These are phyloP conservation scores for Hordeum marinum DNA, from an alignment of 176 grass and related monocot species.

Conservation along the genomic window DNA sequence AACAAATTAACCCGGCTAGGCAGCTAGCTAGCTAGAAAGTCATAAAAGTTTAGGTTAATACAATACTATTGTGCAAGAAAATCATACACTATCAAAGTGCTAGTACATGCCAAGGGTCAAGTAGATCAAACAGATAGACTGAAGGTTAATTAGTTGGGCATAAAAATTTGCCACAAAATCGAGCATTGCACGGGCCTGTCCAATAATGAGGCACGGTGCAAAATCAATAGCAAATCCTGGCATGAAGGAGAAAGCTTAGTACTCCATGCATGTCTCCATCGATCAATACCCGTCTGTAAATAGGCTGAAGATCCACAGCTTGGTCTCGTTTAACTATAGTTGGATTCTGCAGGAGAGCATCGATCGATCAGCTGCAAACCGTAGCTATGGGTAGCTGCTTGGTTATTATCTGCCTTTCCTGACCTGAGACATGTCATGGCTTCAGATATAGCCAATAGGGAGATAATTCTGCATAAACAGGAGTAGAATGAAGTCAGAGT, in stretches of 20 bases:
- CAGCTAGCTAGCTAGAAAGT: neutral
- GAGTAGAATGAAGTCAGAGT: neutral
- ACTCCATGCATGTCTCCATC: neutral
- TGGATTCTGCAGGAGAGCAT: neutral
- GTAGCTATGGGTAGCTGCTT: neutral
- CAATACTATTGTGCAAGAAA: neutral
- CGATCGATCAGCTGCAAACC: neutral
- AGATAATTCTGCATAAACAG: slow-evolving; percentile 19
- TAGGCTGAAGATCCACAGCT: neutral
- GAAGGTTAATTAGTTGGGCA: neutral
- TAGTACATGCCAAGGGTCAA: neutral
- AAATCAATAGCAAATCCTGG: neutral
- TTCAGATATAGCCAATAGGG: neutral
- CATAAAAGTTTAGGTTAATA: neutral
- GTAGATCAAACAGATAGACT: neutral
- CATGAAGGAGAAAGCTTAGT: neutral
- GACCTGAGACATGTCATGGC: neutral
- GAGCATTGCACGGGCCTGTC: neutral
- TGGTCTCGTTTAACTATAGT: neutral
- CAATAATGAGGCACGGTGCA: neutral
- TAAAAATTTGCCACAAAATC: slow-evolving; percentile 3
- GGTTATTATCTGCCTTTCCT: neutral
- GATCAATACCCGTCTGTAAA: neutral
- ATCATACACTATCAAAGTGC: neutral
- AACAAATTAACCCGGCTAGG: neutral